Evolutionary conservation across 2,329 filamentous ascomycete species (phyloP).

Genomic region (Pseudogymnoascus sp.): DNA sequence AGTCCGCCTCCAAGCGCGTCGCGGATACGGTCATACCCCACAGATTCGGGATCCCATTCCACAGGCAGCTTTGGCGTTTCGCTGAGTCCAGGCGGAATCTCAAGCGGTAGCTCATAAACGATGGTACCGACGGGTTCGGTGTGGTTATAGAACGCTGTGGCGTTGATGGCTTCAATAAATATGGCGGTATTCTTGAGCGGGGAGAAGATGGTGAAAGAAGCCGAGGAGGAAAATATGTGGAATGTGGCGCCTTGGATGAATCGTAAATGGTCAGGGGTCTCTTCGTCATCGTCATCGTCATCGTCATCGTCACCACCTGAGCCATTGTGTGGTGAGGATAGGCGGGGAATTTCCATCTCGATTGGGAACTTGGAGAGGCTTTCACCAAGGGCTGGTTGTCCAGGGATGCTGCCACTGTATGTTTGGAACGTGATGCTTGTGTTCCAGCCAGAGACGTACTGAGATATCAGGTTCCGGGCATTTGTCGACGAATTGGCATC

Average conservation of each 20-base stretch:
- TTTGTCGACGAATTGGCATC: constrained; percentile 54
- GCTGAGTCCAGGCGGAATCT: constrained; percentile 66
- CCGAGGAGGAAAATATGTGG: constrained; percentile 79
- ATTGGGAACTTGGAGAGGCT: constrained; percentile 66
- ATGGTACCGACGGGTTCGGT: constrained; percentile 73
- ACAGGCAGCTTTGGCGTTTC: constrained; percentile 74
- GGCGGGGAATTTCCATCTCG: constrained; percentile 62
- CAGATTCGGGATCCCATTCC: constrained; percentile 65
- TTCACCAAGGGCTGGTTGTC: constrained; percentile 62
- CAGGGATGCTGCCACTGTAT: constrained; percentile 66
- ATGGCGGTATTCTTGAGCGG: constrained; percentile 68
- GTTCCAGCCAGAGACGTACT: constrained; percentile 83
- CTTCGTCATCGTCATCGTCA: constrained; percentile 35
- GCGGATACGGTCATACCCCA: constrained; percentile 76
- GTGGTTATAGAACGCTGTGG: constrained; percentile 77
- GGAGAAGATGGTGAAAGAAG: constrained; percentile 74
- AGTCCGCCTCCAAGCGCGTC: constrained; percentile 74
- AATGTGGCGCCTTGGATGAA: constrained; percentile 85
- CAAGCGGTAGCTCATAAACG: constrained; percentile 64
- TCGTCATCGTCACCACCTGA: constrained; percentile 31
- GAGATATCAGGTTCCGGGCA: constrained; percentile 69
- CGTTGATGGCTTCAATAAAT: constrained; percentile 72
- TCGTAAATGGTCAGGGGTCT: constrained; percentile 37
- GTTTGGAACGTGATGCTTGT: constrained; percentile 68
- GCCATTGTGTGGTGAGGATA: constrained; percentile 49